Base-by-base conservation (phyloP, 169 alveolate species). In the Plasmodium gonderi region DNA sequence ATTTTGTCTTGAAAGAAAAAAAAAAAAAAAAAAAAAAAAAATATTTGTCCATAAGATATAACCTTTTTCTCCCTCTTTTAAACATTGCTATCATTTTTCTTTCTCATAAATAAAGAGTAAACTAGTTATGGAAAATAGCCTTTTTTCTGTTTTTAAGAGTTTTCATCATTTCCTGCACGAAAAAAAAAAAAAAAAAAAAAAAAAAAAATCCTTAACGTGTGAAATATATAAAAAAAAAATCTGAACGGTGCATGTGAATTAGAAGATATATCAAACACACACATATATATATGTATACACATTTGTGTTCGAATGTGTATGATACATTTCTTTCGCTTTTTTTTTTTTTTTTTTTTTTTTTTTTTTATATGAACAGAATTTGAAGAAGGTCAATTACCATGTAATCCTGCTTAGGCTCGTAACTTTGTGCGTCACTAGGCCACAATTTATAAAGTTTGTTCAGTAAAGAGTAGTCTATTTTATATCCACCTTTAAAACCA, bases 401-500 rank as follows among this genome's bases (percentile, higher is more conserved):
- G 49, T 85, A 85, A 54, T 85, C 65, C 33, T 54, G 77, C 79
- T 75, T 74, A n/a, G 77, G 4, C n/a, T 60, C 26, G 36, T 44
- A 49, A 20, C n/a, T n/a, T 9, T 85, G 67, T 26, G 40, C 60
- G 17, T 54, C 78, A 36, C 47, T 51, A 6, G 92, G 92, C 92
- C 92, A 85, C 23, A 72, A 29, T 29, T 33, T 38, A 14, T 74
- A 31, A 20, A 85, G 31, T 44, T 85, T 85, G 42, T 51, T 85
- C 33, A 85, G 0, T 45, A 85, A 65, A 23, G 38, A n/a, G 33
- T 77, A 75, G 11, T 85, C 87, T 5, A 85, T 36, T 54, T 75
- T 72, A 65, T 85, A 85, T 33, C 92, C 92, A 0, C 83, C 92
- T 17, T n/a, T 54, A 85, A 74, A 75, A 31, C 92, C 92, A 67